A percentile compares a stretch with the other conserved stretches of the same genome.
phyloP scores from a whole-genome alignment of 2,329 filamentous ascomycete genomes.

The Colletotrichum lindemuthianum region DNA sequence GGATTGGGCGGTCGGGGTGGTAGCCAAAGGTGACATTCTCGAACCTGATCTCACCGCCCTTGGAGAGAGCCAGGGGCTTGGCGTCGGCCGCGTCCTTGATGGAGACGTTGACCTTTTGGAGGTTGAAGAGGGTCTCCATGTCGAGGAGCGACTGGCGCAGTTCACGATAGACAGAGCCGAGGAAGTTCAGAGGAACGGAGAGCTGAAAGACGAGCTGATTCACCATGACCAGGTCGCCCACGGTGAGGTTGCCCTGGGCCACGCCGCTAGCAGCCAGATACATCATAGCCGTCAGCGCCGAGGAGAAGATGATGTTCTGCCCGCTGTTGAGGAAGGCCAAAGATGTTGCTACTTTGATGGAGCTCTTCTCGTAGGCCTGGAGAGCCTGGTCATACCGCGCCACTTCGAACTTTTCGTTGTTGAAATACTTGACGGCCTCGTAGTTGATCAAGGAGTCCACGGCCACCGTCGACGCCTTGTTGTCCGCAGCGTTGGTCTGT shows the following conservation, averaged over 20 bases:
- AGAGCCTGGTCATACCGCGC: conserved; percentile 89
- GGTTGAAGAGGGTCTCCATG: conserved; percentile 98
- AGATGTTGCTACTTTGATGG: conserved; percentile 96
- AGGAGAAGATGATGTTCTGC: conserved; percentile 97
- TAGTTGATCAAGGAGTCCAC: conserved; percentile 99
- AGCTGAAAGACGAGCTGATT: conserved; percentile 99
- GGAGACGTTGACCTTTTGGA: conserved; percentile 94
- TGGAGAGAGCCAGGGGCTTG: conserved; percentile 74
- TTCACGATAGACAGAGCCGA: conserved; percentile 97
- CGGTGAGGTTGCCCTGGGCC: conserved; percentile 80
- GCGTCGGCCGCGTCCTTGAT: conserved; percentile 83
- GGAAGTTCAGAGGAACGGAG: conserved; percentile 94
- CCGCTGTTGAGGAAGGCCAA: conserved; percentile 92
- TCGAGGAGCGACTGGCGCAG: conserved; percentile 93
- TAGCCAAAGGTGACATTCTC: conserved; percentile 97
- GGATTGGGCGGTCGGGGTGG: conserved; percentile 84
- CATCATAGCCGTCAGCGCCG: conserved; percentile 96
- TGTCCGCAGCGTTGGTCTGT: conserved; percentile 95
- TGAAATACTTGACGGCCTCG: conserved; percentile 99
- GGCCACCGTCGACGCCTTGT: conserved; percentile 92
- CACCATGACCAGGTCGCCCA: conserved; percentile 97
- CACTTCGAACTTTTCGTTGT: conserved; percentile 97
- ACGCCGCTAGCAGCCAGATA: conserved; percentile 94
- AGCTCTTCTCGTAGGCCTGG: conserved; percentile 87
- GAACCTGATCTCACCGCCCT: conserved; percentile 90